These are phyloP conservation scores for Pelargonium fulgidum DNA, from an alignment of 441 rosid genomes.

Conservation along the genomic window DNA sequence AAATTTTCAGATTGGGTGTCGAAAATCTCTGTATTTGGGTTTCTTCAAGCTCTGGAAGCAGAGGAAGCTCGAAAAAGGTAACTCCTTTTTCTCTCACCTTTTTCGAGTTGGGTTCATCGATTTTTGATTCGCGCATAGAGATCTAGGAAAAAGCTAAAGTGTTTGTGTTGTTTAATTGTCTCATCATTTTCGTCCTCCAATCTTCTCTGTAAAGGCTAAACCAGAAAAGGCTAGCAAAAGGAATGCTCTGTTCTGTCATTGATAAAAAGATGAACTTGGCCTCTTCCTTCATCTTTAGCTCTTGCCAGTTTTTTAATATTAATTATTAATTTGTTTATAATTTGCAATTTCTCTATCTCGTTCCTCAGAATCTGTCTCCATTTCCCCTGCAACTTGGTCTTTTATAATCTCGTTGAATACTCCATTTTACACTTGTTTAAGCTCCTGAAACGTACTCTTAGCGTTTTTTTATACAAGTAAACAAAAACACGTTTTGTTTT, in stretches of 20 bases:
- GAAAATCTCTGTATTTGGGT: not conserved
- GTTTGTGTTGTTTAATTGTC: constrained; percentile 16
- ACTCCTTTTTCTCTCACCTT: not conserved
- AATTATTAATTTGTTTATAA: not conserved
- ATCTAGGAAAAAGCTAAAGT: constrained; percentile 18
- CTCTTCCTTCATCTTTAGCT: constrained; percentile 13
- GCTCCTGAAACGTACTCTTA: not conserved
- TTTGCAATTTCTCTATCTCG: not conserved
- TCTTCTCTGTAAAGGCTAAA: constrained; percentile 33
- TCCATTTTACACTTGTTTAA: constrained; percentile 17
- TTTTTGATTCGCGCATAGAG: constrained; percentile 18
- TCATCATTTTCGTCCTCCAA: constrained; percentile 15
- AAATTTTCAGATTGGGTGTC: not conserved
- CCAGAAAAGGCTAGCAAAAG: not conserved
- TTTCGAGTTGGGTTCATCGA: constrained; percentile 19
- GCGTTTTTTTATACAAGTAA: not conserved
- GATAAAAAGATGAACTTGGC: constrained; percentile 31
- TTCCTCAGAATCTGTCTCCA: constrained; percentile 40
- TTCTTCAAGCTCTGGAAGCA: not conserved
- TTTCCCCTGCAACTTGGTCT: constrained; percentile 54
- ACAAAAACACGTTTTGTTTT: constrained; percentile 6
- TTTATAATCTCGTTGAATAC: constrained; percentile 16
- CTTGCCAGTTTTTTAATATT: constrained; percentile 9
- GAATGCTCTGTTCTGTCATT: constrained; percentile 6
- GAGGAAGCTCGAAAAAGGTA: not conserved